Conservation (phyloP, 495 filamentous ascomycete species). For the Trichocladium antarcticum region DNA sequence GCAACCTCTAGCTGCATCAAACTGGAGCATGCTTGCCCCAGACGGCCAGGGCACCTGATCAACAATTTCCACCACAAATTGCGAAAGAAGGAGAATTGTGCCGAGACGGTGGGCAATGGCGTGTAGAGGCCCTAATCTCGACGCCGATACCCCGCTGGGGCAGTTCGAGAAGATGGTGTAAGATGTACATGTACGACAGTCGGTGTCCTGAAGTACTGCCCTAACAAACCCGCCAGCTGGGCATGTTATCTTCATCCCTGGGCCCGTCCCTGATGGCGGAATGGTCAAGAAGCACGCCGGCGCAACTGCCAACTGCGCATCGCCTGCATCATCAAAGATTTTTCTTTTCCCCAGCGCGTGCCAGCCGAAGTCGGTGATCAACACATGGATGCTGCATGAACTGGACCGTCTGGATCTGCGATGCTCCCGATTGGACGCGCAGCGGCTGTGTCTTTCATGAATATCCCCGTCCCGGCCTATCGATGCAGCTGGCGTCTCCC, state of each 20-base stretch:
- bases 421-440: conserved; percentile 9
- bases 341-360: too few species aligned
- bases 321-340: too few species aligned
- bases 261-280: too few species aligned
- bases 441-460: neutral
- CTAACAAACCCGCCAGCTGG: conserved; percentile 4
- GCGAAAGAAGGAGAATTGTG: conserved; percentile 3
- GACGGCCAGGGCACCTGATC: conserved; percentile 1
- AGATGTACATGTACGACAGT: neutral
- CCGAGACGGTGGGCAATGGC: too few species aligned
- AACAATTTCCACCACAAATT: neutral
- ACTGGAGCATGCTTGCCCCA: conserved; percentile 14
- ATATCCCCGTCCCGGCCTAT: too few species aligned
- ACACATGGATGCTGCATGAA: neutral
- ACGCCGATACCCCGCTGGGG: conserved; percentile 9
- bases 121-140: too few species aligned
- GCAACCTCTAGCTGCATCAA: conserved; percentile 26
- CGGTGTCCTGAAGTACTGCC: conserved; percentile 2
- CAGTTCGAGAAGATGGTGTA: neutral
- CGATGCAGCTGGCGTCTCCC: too few species aligned
- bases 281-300: too few species aligned
- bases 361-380: conserved; percentile 10
- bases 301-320: too few species aligned
- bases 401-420: neutral
- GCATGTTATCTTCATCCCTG: conserved; percentile 10